Conservation (phyloP, 805 yeast species). For the Wickerhamiella parazyma region DNA sequence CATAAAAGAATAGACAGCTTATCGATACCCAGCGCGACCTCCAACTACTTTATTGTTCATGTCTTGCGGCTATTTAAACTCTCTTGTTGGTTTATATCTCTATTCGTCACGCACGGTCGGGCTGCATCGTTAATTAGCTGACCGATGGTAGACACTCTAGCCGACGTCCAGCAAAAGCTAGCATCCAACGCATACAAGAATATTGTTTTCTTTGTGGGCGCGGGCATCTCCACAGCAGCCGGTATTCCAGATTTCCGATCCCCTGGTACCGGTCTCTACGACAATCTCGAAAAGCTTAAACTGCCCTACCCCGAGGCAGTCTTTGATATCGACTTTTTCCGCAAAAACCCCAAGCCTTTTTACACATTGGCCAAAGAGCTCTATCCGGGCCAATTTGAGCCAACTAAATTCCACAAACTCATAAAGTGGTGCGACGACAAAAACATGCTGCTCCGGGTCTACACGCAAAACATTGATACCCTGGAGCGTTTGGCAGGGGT, state of each 20-base stretch:
- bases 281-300: slow-evolving; percentile 53
- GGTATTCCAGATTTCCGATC: slow-evolving; percentile 95
- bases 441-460: slow-evolving; percentile 49
- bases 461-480: slow-evolving; percentile 90
- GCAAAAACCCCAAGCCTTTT: slow-evolving; percentile 67
- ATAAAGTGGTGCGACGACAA: slow-evolving; percentile 55
- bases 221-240: slow-evolving; percentile 85
- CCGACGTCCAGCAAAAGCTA: background rate
- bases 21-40: too few species aligned
- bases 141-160: background rate
- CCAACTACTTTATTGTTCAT: too few species aligned
- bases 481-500: slow-evolving; percentile 79
- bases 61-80: too few species aligned
- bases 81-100: too few species aligned
- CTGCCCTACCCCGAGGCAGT: slow-evolving; percentile 94
- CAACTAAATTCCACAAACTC: slow-evolving; percentile 70
- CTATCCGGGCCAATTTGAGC: slow-evolving; percentile 76
- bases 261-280: slow-evolving; percentile 68
- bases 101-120: too few species aligned
- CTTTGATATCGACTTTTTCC: slow-evolving; percentile 74
- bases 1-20: too few species aligned
- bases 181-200: background rate
- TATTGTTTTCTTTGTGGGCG: slow-evolving; percentile 44
- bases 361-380: slow-evolving; percentile 72
- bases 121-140: too few species aligned